Base-by-base conservation (phyloP, 2,329 filamentous ascomycete species). In the Xylaria sp. region DNA sequence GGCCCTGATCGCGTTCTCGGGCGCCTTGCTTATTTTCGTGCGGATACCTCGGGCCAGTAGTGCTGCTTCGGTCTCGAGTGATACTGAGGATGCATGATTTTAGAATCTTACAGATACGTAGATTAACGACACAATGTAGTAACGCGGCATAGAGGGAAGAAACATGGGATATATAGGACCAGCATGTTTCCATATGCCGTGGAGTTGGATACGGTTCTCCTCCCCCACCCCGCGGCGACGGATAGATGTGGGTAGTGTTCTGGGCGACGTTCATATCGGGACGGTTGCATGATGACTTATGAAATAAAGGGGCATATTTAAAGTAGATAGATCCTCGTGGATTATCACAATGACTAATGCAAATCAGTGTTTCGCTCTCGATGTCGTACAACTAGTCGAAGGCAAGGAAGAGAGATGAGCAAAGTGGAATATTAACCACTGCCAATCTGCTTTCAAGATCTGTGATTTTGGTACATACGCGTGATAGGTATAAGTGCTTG, bases 11-110 rank as follows among this genome's bases (percentile, higher is more conserved):
- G 64, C 66, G 15, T n/a, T 66, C 15, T 61, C 67, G 10, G 63
- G 58, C n/a, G 61, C 58, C 9, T 42, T 75, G 22, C 58, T 74
- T 6, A 42, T 70, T 29, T 73, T 74, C 22, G 73, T 76, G 13
- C 70, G 67, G 61, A 66, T 75, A 50, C 73, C 73, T 5, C 67
- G 68, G 39, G 56, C 22, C 29, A 15, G 4, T 11, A 27, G 39
- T 42, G 38, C 29, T 45, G 27, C 31, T n/a, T 33, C 65, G 2
- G 15, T 47, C 15, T 36, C 55, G 29, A 36, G 29, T n/a, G 62
- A 60, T 29, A 63, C 64, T 10, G 54, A 63, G 20, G 59, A 44
- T 5, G 66, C 63, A 50, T 67, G 61, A 57, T 51, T 27, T 49
- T 29, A n/a, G 27, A 3, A 2, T 54, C 36, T 44, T 47, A 53